Conservation (phyloP, 2,329 filamentous ascomycete genomes). For the Phaeosphaeriaceae sp. region DNA sequence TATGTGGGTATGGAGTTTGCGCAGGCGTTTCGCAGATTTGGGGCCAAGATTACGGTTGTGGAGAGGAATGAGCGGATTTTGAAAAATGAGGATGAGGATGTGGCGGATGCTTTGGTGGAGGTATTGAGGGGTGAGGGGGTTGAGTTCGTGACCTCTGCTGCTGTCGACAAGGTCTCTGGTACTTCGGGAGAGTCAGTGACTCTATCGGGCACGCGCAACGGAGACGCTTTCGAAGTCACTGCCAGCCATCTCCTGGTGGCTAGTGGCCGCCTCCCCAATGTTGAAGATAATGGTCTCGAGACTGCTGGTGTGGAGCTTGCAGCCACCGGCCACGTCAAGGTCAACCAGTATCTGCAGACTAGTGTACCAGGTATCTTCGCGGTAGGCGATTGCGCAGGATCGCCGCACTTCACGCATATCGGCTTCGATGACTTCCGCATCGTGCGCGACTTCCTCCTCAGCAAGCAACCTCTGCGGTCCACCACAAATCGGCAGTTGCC, state of each 20-base stretch:
- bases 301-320: constrained; percentile 12
- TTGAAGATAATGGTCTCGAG: constrained; percentile 14
- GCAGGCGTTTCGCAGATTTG: constrained; percentile 17
- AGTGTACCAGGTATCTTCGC: constrained; percentile 12
- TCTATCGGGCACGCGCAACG: constrained; percentile 8
- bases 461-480: constrained; percentile 6
- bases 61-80: constrained; percentile 13
- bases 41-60: constrained; percentile 17
- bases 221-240: constrained; percentile 7
- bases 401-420: constrained; percentile 19
- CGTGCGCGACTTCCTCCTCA: constrained; percentile 13
- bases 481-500: constrained; percentile 13
- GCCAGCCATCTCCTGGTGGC: constrained; percentile 17
- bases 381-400: constrained; percentile 16
- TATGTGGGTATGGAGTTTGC: constrained; percentile 24
- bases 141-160: constrained; percentile 5
- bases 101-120: constrained; percentile 11
- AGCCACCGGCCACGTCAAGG: constrained; percentile 12
- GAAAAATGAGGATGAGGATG: constrained; percentile 21
- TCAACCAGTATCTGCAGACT: constrained; percentile 16
- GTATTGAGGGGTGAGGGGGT: constrained; percentile 16
- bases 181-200: constrained; percentile 12
- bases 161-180: constrained; percentile 7
- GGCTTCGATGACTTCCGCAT: constrained; percentile 19
- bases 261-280: constrained; percentile 17